Evolutionary conservation across 2,329 filamentous ascomycete species (phyloP), one percentile per base, ranked within the genome.

Genomic region (Exophiala phaeomuriformis): DNA sequence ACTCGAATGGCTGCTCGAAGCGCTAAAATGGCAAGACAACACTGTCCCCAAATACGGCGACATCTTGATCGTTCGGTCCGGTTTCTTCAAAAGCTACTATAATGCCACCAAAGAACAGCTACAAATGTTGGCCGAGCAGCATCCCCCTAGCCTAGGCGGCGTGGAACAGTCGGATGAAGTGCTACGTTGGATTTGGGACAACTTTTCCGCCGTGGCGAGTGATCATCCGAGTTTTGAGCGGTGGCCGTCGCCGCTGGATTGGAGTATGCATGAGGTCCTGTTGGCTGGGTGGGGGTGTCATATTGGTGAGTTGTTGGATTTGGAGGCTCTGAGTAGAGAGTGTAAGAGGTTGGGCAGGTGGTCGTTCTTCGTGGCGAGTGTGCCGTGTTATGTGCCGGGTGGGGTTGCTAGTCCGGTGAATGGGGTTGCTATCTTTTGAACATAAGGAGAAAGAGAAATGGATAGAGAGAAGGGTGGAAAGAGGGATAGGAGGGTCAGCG

Each of bases 301-400:
- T 32, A 65, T 67, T 37, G 65, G 65, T 6, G 64, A 67, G 54
- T 41, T 65, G 41, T 60, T 66, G 51, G 70, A 75, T 61, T 61
- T 76, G 12, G 72, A 77, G 60, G 63, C 61, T 39, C 59, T 75
- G 51, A 64, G 67, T 12, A 55, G 64, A 47, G 63, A 69, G 53
- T 75, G 73, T 62, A 63, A 63, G 49, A 61, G 65, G 54, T 63
- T 64, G 46, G 58, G 61, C 1, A 63, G 72, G 27, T 73, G 67
- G 68, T 65, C 60, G 1, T 80, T 80, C 55, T 79, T 80, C 55
- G 64, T 80, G 19, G 70, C 71, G 1, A 76, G 72, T 19, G 58
- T 62, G 41, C 60, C 56, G 4, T 55, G 52, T 49, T 55, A 64
- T 56, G 62, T 64, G 5, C 59, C 61, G 4, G 62, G 62, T 5